A percentile compares a stretch with the other conserved stretches of the same genome.
Conservation (phyloP, 148 eudicot genomes). For the Rhododendron mucronatum region DNA sequence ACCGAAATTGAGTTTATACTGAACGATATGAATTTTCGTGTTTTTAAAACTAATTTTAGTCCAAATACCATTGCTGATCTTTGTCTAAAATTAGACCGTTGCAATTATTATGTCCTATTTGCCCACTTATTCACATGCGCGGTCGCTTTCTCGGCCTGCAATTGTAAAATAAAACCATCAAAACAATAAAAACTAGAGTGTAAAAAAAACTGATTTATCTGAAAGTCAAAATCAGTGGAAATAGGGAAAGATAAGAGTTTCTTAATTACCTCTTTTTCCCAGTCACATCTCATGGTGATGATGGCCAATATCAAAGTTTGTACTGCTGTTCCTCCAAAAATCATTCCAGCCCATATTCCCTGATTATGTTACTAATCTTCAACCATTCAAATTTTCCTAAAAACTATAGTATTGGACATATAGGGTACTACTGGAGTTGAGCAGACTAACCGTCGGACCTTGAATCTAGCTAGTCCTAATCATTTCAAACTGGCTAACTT, state of each 20-base stretch:
- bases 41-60: not conserved
- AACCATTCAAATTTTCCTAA: not conserved
- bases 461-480: too few relatives aligned
- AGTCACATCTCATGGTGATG: constrained; percentile 42
- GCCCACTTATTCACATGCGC: constrained; percentile 35
- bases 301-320: constrained; percentile 45
- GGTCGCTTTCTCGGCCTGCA: constrained; percentile 49
- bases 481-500: too few relatives aligned
- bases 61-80: not conserved
- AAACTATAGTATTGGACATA: too few relatives aligned
- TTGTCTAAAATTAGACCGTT: not conserved
- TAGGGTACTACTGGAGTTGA: too few relatives aligned
- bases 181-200: not conserved
- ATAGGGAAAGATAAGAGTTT: too few relatives aligned
- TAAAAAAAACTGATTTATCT: not conserved
- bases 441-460: too few relatives aligned
- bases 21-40: too few relatives aligned
- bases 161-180: not conserved
- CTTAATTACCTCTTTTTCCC: constrained; percentile 55
- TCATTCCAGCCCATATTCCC: constrained; percentile 74
- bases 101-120: not conserved
- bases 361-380: constrained; percentile 5
- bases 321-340: constrained; percentile 53
- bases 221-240: not conserved
- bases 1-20: not conserved